Conservation (phyloP, 495 filamentous ascomycete genomes). For the Podospora comata region DNA sequence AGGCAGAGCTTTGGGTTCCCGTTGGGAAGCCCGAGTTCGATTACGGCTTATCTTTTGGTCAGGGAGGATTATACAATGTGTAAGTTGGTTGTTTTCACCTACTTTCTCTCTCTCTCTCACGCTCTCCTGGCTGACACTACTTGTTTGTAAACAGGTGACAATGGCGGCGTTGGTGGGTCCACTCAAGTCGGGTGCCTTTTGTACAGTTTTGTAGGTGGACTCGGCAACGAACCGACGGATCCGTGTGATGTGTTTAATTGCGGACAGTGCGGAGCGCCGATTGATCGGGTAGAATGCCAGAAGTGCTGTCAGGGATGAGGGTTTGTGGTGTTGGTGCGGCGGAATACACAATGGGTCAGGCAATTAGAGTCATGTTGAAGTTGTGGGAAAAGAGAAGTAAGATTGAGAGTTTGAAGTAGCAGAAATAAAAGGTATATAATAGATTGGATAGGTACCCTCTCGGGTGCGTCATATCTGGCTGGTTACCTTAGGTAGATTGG, state of each 20-base stretch:
- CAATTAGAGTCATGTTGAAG: slow-evolving; percentile 12
- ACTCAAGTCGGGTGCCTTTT: slow-evolving; percentile 12
- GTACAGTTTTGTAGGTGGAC: slow-evolving; percentile 14
- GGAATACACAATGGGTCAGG: background rate
- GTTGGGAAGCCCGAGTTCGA: slow-evolving; percentile 4
- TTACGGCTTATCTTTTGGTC: slow-evolving; percentile 16
- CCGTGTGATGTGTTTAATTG: slow-evolving; percentile 7
- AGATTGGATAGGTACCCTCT: too few relatives aligned
- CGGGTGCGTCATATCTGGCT: too few relatives aligned
- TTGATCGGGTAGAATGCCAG: slow-evolving; percentile 3
- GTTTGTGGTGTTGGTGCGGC: background rate
- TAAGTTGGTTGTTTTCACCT: background rate
- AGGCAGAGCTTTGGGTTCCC: slow-evolving; percentile 16
- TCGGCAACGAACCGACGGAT: slow-evolving; percentile 4
- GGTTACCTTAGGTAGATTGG: too few relatives aligned
- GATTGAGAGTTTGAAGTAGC: slow-evolving; percentile 3
- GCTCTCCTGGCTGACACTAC: background rate
- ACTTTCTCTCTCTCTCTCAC: background rate
- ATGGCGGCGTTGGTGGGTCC: slow-evolving; percentile 15
- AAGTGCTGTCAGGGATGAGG: background rate
- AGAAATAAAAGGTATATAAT: too few relatives aligned
- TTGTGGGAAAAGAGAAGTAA: slow-evolving; percentile 4
- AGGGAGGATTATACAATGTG: slow-evolving; percentile 17
- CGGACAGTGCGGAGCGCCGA: background rate
- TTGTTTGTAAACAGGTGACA: slow-evolving; percentile 12